Evolutionary conservation across 768 basidiomycete genomes (phyloP).

Genomic region (Tulasnella sp.): DNA sequence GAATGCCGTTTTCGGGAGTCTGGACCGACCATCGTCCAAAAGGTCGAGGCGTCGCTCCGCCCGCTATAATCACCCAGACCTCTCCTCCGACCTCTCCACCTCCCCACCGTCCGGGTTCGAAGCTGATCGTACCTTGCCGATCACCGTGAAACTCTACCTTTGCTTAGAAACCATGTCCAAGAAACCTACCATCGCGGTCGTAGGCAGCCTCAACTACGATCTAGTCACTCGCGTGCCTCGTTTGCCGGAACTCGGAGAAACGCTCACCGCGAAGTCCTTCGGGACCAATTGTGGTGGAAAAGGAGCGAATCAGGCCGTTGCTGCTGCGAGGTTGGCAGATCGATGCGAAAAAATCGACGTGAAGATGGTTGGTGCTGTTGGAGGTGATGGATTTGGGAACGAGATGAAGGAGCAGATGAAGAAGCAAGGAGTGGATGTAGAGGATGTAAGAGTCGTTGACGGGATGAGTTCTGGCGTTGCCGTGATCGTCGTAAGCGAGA

Average conservation of each 20-base stretch:
- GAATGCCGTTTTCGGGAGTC: background rate
- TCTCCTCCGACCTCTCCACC: background rate
- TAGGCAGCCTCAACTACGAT: constrained; percentile 27
- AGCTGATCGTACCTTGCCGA: background rate
- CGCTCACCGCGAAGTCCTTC: constrained; percentile 25
- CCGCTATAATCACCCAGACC: background rate
- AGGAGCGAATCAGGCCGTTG: constrained; percentile 28
- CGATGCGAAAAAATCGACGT: background rate
- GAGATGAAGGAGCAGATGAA: constrained; percentile 4
- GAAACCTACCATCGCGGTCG: constrained; percentile 17
- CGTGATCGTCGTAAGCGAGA: constrained; percentile 23
- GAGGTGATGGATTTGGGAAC: constrained; percentile 24
- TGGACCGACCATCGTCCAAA: background rate
- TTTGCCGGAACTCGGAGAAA: constrained; percentile 25
- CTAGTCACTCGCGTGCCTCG: constrained; percentile 19
- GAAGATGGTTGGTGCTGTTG: constrained; percentile 26
- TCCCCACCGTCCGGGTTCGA: background rate
- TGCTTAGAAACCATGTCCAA: background rate
- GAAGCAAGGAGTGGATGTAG: constrained; percentile 19
- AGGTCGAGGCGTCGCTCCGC: background rate
- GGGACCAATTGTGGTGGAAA: constrained; percentile 26
- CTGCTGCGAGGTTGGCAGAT: constrained; percentile 20
- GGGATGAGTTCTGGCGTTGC: constrained; percentile 23
- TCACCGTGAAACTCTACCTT: background rate
- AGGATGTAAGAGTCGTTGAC: background rate